A percentile compares a stretch with the other conserved stretches of the same genome.
Conservation (phyloP, 2,329 filamentous ascomycete genomes). For the Alternaria sp. region DNA sequence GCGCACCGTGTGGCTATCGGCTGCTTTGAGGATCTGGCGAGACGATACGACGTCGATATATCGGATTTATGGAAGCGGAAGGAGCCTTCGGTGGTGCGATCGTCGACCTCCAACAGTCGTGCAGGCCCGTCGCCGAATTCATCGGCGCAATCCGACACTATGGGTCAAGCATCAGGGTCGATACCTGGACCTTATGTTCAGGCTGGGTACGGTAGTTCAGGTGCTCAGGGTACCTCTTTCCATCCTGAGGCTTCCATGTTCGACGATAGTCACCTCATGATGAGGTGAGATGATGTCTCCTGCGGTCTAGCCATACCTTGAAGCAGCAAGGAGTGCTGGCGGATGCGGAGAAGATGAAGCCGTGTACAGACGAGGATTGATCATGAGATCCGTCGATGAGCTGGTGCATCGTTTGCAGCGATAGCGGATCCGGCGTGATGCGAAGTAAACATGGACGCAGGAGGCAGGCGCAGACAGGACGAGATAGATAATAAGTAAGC, state of each 20-base stretch:
- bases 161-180: background rate
- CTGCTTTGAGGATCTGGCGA: slow-evolving; percentile 26
- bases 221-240: background rate
- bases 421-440: background rate
- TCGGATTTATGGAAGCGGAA: slow-evolving; percentile 10
- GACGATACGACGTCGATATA: slow-evolving; percentile 24
- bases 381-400: background rate
- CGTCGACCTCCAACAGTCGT: background rate
- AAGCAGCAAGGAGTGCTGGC: background rate
- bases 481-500: background rate
- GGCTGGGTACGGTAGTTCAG: background rate
- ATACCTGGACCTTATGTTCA: background rate
- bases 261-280: background rate
- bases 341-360: background rate
- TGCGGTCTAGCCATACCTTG: background rate
- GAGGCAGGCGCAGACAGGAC: background rate
- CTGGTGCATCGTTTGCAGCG: background rate
- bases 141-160: background rate
- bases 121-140: background rate
- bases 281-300: background rate
- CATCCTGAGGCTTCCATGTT: background rate
- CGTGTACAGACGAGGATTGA: background rate
- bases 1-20: slow-evolving; percentile 29
- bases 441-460: background rate
- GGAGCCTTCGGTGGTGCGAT: slow-evolving; percentile 1